These are phyloP conservation scores for Candida caryicola DNA, from an alignment of 805 yeast species.

Conservation along the genomic window DNA sequence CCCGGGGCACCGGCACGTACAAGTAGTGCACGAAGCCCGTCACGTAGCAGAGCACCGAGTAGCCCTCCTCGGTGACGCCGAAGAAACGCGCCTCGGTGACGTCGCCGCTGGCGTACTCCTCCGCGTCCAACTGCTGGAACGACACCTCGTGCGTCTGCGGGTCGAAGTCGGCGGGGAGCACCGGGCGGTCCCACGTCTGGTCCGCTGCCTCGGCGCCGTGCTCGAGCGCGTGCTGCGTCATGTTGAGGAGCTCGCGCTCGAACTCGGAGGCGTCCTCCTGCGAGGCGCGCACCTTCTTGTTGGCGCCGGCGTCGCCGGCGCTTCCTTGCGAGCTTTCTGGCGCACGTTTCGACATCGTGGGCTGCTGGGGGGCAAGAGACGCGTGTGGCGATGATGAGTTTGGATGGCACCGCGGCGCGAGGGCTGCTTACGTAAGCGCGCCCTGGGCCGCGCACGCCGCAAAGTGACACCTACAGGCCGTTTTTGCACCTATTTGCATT, in stretches of 20 bases:
- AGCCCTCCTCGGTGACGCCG: conserved; percentile 87
- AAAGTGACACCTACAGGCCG: no score
- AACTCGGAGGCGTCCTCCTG: conserved; percentile 39
- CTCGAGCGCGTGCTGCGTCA: conserved; percentile 29
- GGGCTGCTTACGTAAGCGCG: no score
- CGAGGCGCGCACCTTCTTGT: not conserved
- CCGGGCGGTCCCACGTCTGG: conserved; percentile 55
- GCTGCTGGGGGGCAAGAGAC: conserved; percentile 22
- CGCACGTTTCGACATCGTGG: conserved; percentile 33
- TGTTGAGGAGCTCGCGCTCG: conserved; percentile 36
- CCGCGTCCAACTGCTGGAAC: conserved; percentile 94
- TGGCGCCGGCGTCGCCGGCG: no score
- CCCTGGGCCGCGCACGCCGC: no score
- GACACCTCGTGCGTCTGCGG: conserved; percentile 51
- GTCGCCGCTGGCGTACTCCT: conserved; percentile 64
- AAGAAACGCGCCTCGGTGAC: conserved; percentile 75
- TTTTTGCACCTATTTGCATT: no score
- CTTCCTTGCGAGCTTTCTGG: no score
- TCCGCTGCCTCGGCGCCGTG: conserved; percentile 30
- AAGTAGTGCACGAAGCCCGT: conserved; percentile 87
- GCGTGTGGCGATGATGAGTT: conserved; percentile 11
- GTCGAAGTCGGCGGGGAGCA: conserved; percentile 47
- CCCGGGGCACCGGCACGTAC: conserved; percentile 86
- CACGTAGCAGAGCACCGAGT: conserved; percentile 86
- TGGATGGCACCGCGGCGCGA: no score